A percentile compares a stretch with the other conserved stretches of the same genome.
phyloP scores from a whole-genome alignment of 2,329 filamentous ascomycete species.

The Apiospora pterosperma region DNA sequence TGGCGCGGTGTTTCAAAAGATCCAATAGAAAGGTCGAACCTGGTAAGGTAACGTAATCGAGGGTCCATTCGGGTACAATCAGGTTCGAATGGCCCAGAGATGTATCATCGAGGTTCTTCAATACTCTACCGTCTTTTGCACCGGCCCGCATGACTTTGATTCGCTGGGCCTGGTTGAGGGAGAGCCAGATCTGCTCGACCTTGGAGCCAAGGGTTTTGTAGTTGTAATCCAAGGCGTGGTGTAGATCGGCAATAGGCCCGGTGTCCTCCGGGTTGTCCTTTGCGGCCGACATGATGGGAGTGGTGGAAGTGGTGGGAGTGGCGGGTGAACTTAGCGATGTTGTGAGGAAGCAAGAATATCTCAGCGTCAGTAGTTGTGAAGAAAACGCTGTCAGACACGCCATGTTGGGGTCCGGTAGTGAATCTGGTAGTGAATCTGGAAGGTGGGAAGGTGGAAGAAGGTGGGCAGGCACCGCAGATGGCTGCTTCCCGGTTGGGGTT shows the following conservation, averaged over 20 bases:
- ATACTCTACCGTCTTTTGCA: constrained; percentile 26
- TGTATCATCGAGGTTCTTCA: constrained; percentile 31
- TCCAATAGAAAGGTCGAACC: constrained; percentile 34
- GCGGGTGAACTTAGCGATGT: no score
- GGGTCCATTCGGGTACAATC: constrained; percentile 41
- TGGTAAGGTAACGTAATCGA: constrained; percentile 34
- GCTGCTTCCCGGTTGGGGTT: no score
- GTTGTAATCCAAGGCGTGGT: constrained; percentile 35
- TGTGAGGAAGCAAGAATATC: no score
- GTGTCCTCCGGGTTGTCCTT: constrained; percentile 11
- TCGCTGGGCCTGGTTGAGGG: constrained; percentile 31
- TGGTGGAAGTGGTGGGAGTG: no score
- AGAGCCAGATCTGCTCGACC: constrained; percentile 37
- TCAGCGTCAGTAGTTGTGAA: no score
- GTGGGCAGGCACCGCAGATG: no score
- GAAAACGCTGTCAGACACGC: no score
- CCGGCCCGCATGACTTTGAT: constrained; percentile 31
- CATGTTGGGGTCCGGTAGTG: no score
- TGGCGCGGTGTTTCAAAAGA: constrained; percentile 35
- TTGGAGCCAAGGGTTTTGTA: constrained; percentile 31
- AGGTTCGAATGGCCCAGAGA: constrained; percentile 34
- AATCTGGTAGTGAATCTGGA: no score
- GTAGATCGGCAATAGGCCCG: no score
- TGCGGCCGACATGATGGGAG: no score
- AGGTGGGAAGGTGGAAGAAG: no score